These are phyloP conservation scores for Fraxinus latifolia DNA, from an alignment of 305 asterid species.

Conservation along the genomic window DNA sequence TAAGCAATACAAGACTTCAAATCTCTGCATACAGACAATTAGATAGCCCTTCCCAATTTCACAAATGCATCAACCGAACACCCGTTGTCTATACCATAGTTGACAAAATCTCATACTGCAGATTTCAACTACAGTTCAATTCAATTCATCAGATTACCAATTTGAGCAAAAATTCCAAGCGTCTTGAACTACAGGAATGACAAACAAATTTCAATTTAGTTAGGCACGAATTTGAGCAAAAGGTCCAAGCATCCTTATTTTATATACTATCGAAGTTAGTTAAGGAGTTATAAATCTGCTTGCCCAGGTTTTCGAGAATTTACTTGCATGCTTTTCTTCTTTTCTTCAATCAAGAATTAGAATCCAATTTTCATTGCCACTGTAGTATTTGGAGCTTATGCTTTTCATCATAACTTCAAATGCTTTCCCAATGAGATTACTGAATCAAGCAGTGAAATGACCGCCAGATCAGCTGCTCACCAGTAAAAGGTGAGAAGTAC, in stretches of 20 bases:
- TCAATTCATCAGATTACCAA: not conserved
- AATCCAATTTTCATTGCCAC: not conserved
- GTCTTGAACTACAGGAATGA: not conserved
- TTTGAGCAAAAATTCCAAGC: not conserved
- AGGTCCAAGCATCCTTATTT: not conserved
- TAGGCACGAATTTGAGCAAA: not conserved
- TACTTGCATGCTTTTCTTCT: not conserved
- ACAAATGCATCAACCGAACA: not conserved
- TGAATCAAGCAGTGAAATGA: not conserved
- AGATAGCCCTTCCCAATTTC: not conserved
- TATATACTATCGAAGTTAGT: not conserved
- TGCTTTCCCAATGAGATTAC: not conserved
- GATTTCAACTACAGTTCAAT: conserved; percentile 4
- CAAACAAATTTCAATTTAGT: not conserved
- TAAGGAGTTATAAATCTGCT: not conserved
- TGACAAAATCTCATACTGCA: not conserved
- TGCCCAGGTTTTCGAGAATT: not conserved
- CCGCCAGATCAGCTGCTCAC: not conserved
- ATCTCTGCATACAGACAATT: not conserved
- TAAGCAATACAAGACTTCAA: not conserved
- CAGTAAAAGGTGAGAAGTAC: not conserved
- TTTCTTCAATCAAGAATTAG: not conserved
- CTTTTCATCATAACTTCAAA: not conserved
- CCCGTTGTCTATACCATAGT: not conserved
- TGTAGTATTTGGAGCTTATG: not conserved